Base-by-base conservation (phyloP, 148 eudicot genomes). In the Fallopia convolvulus region DNA sequence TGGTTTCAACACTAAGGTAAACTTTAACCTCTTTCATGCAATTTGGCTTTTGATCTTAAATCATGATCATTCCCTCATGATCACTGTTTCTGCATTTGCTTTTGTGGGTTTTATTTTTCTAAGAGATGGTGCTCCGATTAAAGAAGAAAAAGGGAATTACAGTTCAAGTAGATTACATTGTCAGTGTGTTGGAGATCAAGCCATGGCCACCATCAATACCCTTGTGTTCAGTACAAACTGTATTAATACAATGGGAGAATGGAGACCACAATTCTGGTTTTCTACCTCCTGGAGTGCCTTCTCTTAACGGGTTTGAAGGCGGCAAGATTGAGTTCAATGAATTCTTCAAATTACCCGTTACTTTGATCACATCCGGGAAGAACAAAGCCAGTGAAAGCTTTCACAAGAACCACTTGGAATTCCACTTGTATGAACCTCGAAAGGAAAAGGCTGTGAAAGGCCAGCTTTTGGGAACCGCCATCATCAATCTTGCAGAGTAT, bases 121-220 rank as follows among this genome's bases (percentile, higher is more conserved):
- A 46, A 42, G 14, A 61, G 72, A 94, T 94, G 98, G 97, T 90
- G 76, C 84, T 94, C 48, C 93, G 97, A 40, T 84, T 89, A 80
- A 89, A 85, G 82, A 92, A 91, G 79, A 94, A 92, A 80, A 90
- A 88, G 79, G 96, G 86, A 18, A 86, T 75, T 71, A 82, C 90
- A 4, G 79, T 89, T 36, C 92, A 89, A 82, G 87, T 92, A 36
- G 90, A 92, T 61, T 94, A 94, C 86, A 83, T 89, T 60, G 93
- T 94, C 44, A 83, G 83, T 78, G 85, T 94, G 47, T 77, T 84
- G 10, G 93, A 90, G 78, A 89, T 94, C 72, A 94, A 88, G 81
- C 99, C 99, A 65, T 94, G 99, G 99, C 97, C 97, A 42, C 97
- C 99, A 48, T 89, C 94, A 8, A 87, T 87, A 17, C 84, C 92